Percentiles rank a stretch among this genome's conserved stretches.
Conservation (phyloP, 306 rosid species). For the Fragaria ananassa region DNA sequence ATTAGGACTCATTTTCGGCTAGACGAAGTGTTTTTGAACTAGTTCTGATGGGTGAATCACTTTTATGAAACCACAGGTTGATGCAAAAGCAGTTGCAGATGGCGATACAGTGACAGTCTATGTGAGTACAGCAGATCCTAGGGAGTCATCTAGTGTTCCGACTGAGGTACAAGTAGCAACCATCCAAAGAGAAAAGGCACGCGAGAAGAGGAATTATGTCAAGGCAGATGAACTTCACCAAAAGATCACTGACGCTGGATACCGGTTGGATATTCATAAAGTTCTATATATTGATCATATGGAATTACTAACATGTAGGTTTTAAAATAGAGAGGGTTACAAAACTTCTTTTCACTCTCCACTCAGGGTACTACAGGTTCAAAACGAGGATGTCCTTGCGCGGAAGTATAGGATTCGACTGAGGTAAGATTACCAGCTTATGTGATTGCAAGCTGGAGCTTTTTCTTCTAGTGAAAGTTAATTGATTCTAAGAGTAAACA, state of each 20-base stretch:
- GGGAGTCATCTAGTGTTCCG: conserved; percentile 67
- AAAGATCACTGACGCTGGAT: conserved; percentile 69
- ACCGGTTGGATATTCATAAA: conserved; percentile 46
- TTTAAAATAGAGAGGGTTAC: not conserved
- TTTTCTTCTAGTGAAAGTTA: not conserved
- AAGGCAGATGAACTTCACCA: conserved; percentile 70
- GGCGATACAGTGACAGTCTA: conserved; percentile 86
- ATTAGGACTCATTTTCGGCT: not conserved
- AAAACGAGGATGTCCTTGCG: conserved; percentile 64
- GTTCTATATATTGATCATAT: not conserved
- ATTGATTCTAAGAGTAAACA: conserved; percentile 27
- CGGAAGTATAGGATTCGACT: conserved; percentile 76
- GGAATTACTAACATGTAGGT: not conserved
- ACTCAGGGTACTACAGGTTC: conserved; percentile 51
- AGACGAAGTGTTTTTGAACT: not conserved
- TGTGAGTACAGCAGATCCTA: conserved; percentile 68
- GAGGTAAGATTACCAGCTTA: conserved; percentile 47
- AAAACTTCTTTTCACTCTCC: conserved; percentile 3
- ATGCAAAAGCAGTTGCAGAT: conserved; percentile 78
- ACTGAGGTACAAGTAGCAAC: conserved; percentile 50
- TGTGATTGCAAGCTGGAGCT: not conserved
- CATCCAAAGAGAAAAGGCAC: conserved; percentile 53
- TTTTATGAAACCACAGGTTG: conserved; percentile 54
- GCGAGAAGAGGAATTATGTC: conserved; percentile 39
- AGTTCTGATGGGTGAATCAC: conserved; percentile 18